Percentiles rank a stretch among this genome's conserved stretches.
These are phyloP conservation scores for Aphanomyces astaci DNA, from an alignment of 352 stramenopile genomes.

Conservation along the genomic window DNA sequence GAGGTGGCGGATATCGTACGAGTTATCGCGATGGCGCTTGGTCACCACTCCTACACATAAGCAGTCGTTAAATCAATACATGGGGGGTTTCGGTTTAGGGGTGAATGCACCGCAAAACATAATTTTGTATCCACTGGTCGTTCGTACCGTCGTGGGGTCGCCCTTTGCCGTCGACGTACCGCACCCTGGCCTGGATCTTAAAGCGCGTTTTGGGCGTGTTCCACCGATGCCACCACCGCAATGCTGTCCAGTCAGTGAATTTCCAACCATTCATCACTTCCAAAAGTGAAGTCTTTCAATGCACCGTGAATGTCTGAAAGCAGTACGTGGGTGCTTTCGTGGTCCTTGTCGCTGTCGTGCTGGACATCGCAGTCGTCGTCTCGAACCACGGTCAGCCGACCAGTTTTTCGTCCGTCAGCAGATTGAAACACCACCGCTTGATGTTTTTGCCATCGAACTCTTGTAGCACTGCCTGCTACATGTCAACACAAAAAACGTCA, in stretches of 20 bases:
- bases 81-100: no score
- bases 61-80: not conserved
- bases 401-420: not conserved
- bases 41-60: not conserved
- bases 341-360: constrained; percentile 3
- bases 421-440: not conserved
- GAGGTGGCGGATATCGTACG: constrained; percentile 6
- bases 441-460: not conserved
- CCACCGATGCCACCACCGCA: constrained; percentile 5
- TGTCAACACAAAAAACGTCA: not conserved
- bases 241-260: not conserved
- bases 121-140: not conserved
- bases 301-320: not conserved
- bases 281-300: not conserved
- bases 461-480: not conserved
- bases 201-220: not conserved
- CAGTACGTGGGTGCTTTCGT: not conserved
- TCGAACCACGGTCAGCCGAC: not conserved
- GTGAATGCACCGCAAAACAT: not conserved
- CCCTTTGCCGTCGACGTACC: constrained; percentile 6
- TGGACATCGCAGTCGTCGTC: constrained; percentile 6
- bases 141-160: not conserved
- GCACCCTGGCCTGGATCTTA: constrained; percentile 7
- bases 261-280: no score
- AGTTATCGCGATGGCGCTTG: not conserved